Evolutionary conservation across 257 asterid species (phyloP).

Genomic region (Ballota nigra): DNA sequence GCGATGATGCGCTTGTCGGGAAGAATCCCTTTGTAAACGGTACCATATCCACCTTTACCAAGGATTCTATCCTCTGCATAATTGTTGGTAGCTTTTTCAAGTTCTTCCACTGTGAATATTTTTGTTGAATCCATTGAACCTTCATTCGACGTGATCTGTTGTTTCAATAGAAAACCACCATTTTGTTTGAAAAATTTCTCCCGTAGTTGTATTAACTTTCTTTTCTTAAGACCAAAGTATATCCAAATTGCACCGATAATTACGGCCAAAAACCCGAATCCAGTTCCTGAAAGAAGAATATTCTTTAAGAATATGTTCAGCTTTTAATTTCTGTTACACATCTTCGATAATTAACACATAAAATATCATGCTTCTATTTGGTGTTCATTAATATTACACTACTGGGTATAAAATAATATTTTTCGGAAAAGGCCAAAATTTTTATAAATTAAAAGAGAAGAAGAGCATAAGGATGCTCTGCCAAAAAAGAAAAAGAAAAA

Average conservation of each 20-base stretch:
- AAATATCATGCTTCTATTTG: no score
- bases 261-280: constrained; percentile 58
- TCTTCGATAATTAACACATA: no score
- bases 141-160: constrained; percentile 47
- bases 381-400: no score
- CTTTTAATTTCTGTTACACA: no score
- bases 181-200: constrained; percentile 71
- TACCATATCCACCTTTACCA: constrained; percentile 74
- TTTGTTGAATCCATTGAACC: constrained; percentile 46
- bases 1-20: constrained; percentile 56
- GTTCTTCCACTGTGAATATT: constrained; percentile 55
- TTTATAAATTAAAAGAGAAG: no score
- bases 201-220: constrained; percentile 43
- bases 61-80: constrained; percentile 59
- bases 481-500: no score
- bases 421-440: no score
- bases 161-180: constrained; percentile 59
- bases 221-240: constrained; percentile 49
- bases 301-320: no score
- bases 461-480: no score
- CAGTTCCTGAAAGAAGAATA: no score
- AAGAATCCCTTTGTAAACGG: constrained; percentile 64
- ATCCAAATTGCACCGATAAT: constrained; percentile 46
- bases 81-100: constrained; percentile 52
- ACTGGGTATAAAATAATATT: no score